Evolutionary conservation across 2,329 filamentous ascomycete genomes (phyloP).

Genomic region (Helminthosporium solani): DNA sequence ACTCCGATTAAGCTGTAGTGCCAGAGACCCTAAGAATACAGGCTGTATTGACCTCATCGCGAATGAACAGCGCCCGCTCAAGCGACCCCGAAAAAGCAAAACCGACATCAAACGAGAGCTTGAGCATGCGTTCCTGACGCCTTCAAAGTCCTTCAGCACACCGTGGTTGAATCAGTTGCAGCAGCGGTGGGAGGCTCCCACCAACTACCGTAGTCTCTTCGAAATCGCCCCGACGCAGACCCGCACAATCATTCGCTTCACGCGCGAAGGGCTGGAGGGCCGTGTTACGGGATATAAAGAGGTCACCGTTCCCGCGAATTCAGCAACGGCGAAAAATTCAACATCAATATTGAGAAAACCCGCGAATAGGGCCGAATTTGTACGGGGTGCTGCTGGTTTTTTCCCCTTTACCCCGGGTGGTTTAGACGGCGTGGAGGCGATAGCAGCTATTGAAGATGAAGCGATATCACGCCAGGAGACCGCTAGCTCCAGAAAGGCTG

Average conservation of each 20-base stretch:
- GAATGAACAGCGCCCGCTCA: conserved; percentile 54
- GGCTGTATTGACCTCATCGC: conserved; percentile 61
- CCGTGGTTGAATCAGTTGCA: conserved; percentile 89
- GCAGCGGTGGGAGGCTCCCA: conserved; percentile 81
- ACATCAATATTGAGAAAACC: conserved; percentile 86
- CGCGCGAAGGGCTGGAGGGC: conserved; percentile 86
- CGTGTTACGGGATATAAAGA: conserved; percentile 91
- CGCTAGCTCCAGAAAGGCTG: conserved; percentile 43
- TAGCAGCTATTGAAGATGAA: conserved; percentile 80
- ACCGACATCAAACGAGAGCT: conserved; percentile 69
- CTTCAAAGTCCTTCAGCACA: conserved; percentile 74
- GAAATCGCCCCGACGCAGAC: conserved; percentile 87
- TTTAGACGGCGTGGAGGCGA: conserved; percentile 80
- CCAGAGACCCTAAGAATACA: conserved; percentile 14
- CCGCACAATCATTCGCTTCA: conserved; percentile 90
- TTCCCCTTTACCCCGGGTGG: conserved; percentile 93
- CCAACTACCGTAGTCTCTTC: conserved; percentile 82
- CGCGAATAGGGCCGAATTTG: conserved; percentile 83
- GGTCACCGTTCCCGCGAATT: conserved; percentile 85
- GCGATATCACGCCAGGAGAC: conserved; percentile 55
- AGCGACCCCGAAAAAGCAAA: conserved; percentile 56
- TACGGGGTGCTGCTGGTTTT: conserved; percentile 87
- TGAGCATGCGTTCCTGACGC: conserved; percentile 75
- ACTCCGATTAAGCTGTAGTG: conserved; percentile 48
- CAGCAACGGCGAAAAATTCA: conserved; percentile 90